Percentiles rank a stretch among this genome's conserved stretches.
Conservation (phyloP, 2,329 filamentous ascomycete species). For the Aspergillus tamarii region DNA sequence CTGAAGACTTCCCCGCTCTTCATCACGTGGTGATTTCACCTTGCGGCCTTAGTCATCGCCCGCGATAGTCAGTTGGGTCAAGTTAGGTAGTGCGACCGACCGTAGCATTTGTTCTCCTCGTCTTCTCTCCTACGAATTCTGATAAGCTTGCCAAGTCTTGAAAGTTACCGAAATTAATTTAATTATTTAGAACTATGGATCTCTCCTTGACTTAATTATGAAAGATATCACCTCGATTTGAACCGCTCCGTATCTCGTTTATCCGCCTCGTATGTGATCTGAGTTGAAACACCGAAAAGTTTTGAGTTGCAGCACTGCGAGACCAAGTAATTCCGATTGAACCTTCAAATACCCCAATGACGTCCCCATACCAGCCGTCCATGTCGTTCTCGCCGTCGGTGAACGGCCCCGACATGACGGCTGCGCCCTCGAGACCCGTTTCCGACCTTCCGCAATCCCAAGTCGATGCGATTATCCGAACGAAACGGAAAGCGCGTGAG, state of each 20-base stretch:
- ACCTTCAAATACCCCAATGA: constrained; percentile 20
- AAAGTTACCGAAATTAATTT: background rate
- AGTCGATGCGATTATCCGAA: constrained; percentile 52
- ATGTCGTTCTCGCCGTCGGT: constrained; percentile 35
- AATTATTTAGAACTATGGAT: background rate
- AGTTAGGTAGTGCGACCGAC: constrained; percentile 3
- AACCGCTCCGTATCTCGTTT: background rate
- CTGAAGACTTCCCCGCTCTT: background rate
- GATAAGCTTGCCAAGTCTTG: background rate
- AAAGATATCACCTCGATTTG: background rate
- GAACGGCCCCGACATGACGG: constrained; percentile 26
- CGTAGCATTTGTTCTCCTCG: background rate
- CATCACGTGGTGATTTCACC: background rate
- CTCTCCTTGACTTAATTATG: background rate
- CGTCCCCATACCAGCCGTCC: constrained; percentile 34
- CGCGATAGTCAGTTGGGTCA: background rate
- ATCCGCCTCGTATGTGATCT: background rate
- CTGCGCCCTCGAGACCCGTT: constrained; percentile 31
- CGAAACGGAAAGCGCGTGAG: constrained; percentile 52
- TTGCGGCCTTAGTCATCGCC: background rate
- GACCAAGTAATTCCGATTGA: background rate
- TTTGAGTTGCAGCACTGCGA: background rate
- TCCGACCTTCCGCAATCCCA: constrained; percentile 49
- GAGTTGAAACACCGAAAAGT: background rate
- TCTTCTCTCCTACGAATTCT: background rate